Evolutionary conservation across 2,329 filamentous ascomycete genomes (phyloP).

Genomic region (Xylaria sp.): DNA sequence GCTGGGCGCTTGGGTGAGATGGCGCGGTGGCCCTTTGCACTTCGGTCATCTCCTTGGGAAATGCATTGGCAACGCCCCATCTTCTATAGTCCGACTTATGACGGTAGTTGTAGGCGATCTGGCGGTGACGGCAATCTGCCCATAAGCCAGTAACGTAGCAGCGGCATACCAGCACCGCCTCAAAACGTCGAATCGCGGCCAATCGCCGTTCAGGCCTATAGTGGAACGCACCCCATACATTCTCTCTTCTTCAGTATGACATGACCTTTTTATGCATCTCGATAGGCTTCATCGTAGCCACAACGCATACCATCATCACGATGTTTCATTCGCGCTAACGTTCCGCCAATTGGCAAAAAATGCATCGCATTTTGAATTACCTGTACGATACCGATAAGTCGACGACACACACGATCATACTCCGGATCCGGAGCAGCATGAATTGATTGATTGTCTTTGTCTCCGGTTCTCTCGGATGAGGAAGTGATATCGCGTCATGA

Average conservation of each 20-base stretch:
- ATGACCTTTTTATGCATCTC: background rate
- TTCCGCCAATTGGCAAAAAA: conserved; percentile 4
- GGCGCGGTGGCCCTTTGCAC: conserved; percentile 28
- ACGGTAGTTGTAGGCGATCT: conserved; percentile 39
- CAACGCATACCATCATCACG: conserved; percentile 15
- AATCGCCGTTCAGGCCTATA: conserved; percentile 23
- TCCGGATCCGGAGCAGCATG: background rate
- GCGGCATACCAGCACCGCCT: conserved; percentile 34
- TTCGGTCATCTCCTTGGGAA: conserved; percentile 39
- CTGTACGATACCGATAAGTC: background rate
- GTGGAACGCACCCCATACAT: conserved; percentile 20
- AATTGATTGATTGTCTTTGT: background rate
- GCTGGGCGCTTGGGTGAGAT: conserved; percentile 4
- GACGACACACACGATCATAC: conserved; percentile 5
- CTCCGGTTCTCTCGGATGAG: background rate
- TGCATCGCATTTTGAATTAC: conserved; percentile 5
- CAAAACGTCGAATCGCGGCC: conserved; percentile 30
- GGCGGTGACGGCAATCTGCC: conserved; percentile 39
- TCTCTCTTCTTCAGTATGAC: background rate
- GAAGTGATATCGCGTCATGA: background rate
- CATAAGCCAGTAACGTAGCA: conserved; percentile 40
- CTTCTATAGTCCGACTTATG: conserved; percentile 26
- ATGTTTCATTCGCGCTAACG: conserved; percentile 22
- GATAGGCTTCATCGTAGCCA: conserved; percentile 13
- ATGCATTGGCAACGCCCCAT: conserved; percentile 33